Evolutionary conservation across 495 filamentous ascomycete species (phyloP), one percentile per base, ranked within the genome.

Genomic region (Talaromyces liani): DNA sequence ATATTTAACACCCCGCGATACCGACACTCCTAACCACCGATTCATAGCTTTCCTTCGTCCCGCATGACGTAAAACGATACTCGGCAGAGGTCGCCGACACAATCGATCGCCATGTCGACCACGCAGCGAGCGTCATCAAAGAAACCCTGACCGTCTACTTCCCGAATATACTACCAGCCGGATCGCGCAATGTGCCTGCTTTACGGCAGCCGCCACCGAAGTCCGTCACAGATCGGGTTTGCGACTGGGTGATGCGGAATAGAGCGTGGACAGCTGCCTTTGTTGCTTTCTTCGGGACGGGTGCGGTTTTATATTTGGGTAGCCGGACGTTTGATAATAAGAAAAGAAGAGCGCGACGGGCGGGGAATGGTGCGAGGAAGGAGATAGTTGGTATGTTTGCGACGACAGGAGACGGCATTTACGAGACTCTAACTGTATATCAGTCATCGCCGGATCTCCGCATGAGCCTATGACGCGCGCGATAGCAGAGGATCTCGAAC

Each of bases 401-500:
- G 31, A 51, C 24, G 56, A 36, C 7, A 58, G 36, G 8, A 25
- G 16, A 45, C 36, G 18, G 12, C 33, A 18, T 12, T 49, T 20
- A 20, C 34, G 27, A 39, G 18, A 51, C 6, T 47, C 57, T 61
- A 61, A 36, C 58, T 64, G 57, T 61, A 55, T 41, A 25, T 9
- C 65, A 80, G 89, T 97, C 16, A 77, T 98, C 64, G 91, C 91
- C 34, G 93, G 94, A 45, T 88, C 89, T 1, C 86, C 91, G 5
- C 84, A 87, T 64, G 85, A 94, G 63, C 90, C 92, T 20, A 80
- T 96, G 68, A 91, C 90, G 1, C 84, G 86, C 64, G 89, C 90
- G 16, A 83, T 98, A 63, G 85, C 91, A 1, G 70, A 90, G 29
- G 95, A 98, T 68, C 71, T 98, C 62, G 94, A 98, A 73, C 84